Evolutionary conservation across 306 rosid species (phyloP).

Genomic region (Casuarina equisetifolia): DNA sequence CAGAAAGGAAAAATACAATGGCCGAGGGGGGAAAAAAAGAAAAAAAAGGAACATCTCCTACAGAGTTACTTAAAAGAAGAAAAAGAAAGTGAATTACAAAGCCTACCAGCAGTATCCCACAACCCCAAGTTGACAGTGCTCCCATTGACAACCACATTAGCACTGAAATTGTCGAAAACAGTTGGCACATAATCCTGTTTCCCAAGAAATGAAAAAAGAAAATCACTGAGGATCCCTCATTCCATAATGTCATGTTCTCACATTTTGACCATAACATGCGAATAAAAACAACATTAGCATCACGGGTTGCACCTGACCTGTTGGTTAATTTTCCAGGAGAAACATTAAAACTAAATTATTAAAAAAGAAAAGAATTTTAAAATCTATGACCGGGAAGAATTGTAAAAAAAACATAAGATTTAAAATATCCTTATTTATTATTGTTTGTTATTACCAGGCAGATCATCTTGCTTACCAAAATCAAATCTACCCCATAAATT

Average conservation of each 20-base stretch:
- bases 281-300: background rate
- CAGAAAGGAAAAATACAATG: constrained; percentile 23
- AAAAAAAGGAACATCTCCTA: background rate
- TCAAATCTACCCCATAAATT: background rate
- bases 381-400: background rate
- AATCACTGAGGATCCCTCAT: background rate
- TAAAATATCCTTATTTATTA: background rate
- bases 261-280: background rate
- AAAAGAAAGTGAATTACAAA: constrained; percentile 6
- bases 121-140: constrained; percentile 91
- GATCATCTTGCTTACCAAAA: constrained; percentile 2
- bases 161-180: constrained; percentile 97
- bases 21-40: background rate
- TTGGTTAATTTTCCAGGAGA: background rate
- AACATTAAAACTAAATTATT: background rate
- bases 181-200: constrained; percentile 96
- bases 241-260: background rate
- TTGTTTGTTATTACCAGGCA: background rate
- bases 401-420: constrained; percentile 15
- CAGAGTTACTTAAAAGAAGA: background rate
- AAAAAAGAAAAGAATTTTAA: background rate
- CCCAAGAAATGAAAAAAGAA: constrained; percentile 34
- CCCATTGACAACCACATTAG: constrained; percentile 98
- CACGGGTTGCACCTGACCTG: background rate
- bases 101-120: constrained; percentile 98